A percentile compares a stretch with the other conserved stretches of the same genome.
These are phyloP conservation scores for Biscogniauxia mediterranea DNA, from an alignment of 2,329 filamentous ascomycete species.

Conservation along the genomic window DNA sequence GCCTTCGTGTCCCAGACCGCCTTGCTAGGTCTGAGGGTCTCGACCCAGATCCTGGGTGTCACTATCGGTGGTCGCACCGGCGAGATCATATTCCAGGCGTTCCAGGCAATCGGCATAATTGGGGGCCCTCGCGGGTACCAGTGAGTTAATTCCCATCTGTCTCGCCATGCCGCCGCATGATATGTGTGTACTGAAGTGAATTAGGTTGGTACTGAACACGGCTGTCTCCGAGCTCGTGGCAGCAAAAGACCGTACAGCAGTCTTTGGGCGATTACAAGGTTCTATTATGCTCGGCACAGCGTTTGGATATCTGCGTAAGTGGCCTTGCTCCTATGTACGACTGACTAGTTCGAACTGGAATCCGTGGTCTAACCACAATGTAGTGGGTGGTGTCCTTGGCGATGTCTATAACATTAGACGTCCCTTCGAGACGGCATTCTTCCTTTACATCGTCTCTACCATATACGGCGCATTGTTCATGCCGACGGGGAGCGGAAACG, in stretches of 20 bases:
- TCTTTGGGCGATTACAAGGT: conserved; percentile 63
- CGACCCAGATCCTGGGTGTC: conserved; percentile 64
- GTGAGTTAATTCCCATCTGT: conserved; percentile 15
- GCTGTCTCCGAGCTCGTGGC: conserved; percentile 65
- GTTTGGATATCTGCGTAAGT: conserved; percentile 57
- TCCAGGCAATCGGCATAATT: conserved; percentile 65
- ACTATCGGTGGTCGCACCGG: conserved; percentile 57
- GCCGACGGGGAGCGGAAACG: conserved; percentile 33
- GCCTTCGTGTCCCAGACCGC: conserved; percentile 63
- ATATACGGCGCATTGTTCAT: conserved; percentile 42
- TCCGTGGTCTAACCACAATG: neutral
- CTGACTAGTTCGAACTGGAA: neutral
- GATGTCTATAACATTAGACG: conserved; percentile 61
- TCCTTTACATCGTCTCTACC: conserved; percentile 49
- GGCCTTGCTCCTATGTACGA: neutral
- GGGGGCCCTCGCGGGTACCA: conserved; percentile 70
- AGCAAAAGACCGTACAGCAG: conserved; percentile 58
- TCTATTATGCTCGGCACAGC: conserved; percentile 66
- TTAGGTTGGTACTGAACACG: conserved; percentile 60
- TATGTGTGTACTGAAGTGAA: neutral
- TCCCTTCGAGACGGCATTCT: conserved; percentile 63
- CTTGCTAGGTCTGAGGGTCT: conserved; percentile 62
- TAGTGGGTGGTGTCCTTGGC: conserved; percentile 62
- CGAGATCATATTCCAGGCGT: conserved; percentile 66
- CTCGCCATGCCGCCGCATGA: neutral